phyloP scores from a whole-genome alignment of 306 rosid species.

The Myrica gale region DNA sequence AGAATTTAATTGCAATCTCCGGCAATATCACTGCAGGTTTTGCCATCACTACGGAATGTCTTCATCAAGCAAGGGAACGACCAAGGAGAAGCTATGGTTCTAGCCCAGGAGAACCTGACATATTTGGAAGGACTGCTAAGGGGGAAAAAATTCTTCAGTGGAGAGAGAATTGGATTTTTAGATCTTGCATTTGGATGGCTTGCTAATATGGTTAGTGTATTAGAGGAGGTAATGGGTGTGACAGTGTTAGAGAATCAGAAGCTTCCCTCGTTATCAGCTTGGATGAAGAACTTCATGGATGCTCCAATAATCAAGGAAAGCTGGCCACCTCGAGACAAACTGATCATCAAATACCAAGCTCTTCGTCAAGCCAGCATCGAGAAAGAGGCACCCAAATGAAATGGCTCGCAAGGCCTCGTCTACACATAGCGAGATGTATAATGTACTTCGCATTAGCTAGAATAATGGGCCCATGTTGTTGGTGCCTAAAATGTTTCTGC shows the following conservation, averaged over 20 bases:
- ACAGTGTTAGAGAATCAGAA: slow-evolving; percentile 16
- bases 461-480: too few species aligned
- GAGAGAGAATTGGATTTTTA: slow-evolving; percentile 23
- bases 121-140: slow-evolving; percentile 24
- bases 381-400: not conserved
- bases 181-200: slow-evolving; percentile 38
- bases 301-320: slow-evolving; percentile 31
- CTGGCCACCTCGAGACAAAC: slow-evolving; percentile 33
- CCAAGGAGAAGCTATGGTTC: slow-evolving; percentile 29
- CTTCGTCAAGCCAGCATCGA: not conserved
- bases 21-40: not conserved
- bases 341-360: slow-evolving; percentile 23
- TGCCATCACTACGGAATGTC: not conserved
- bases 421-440: too few species aligned
- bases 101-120: slow-evolving; percentile 23
- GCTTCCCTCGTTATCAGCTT: slow-evolving; percentile 23
- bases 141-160: slow-evolving; percentile 30
- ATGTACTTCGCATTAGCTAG: too few species aligned
- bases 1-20: too few species aligned
- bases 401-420: not conserved
- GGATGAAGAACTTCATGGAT: slow-evolving; percentile 25
- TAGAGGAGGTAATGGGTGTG: slow-evolving; percentile 16
- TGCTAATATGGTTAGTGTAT: not conserved
- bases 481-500: too few species aligned
- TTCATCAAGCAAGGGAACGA: slow-evolving; percentile 25